Evolutionary conservation across 192 early-diverging fungal genomes (phyloP).

Genomic region (Pecoramyces ruminantium): DNA sequence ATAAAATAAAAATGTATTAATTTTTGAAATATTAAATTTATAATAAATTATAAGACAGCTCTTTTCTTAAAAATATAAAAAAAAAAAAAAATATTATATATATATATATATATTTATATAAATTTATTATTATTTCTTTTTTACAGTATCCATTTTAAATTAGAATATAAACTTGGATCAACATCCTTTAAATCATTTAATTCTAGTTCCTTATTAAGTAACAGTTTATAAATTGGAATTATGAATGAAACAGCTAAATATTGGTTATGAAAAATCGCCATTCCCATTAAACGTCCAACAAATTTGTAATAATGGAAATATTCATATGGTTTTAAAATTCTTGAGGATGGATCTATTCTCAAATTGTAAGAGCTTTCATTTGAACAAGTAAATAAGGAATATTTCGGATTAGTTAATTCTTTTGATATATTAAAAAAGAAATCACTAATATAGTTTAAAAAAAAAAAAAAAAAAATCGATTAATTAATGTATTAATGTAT

Average conservation of each 20-base stretch:
- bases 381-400: slow-evolving; percentile 89
- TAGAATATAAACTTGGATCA: too few relatives aligned
- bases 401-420: slow-evolving; percentile 94
- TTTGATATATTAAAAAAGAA: slow-evolving; percentile 95
- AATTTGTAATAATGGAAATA: slow-evolving; percentile 97
- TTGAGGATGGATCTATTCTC: slow-evolving; percentile 86
- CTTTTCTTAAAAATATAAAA: too few relatives aligned
- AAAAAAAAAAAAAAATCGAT: too few relatives aligned
- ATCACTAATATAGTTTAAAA: slow-evolving; percentile 28
- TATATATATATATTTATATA: too few relatives aligned
- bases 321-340: too few relatives aligned
- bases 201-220: background rate
- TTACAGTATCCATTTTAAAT: too few relatives aligned
- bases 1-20: too few relatives aligned
- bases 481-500: too few relatives aligned
- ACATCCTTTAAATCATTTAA: background rate
- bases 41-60: too few relatives aligned
- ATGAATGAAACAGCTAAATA: slow-evolving; percentile 94
- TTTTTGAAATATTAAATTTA: too few relatives aligned
- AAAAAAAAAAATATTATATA: too few relatives aligned
- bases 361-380: slow-evolving; percentile 86
- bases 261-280: slow-evolving; percentile 92
- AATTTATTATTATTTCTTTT: too few relatives aligned
- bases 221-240: slow-evolving; percentile 79
- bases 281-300: slow-evolving; percentile 86